Base-by-base conservation (phyloP, 768 basidiomycete species). In the Thelephora ganbajun region DNA sequence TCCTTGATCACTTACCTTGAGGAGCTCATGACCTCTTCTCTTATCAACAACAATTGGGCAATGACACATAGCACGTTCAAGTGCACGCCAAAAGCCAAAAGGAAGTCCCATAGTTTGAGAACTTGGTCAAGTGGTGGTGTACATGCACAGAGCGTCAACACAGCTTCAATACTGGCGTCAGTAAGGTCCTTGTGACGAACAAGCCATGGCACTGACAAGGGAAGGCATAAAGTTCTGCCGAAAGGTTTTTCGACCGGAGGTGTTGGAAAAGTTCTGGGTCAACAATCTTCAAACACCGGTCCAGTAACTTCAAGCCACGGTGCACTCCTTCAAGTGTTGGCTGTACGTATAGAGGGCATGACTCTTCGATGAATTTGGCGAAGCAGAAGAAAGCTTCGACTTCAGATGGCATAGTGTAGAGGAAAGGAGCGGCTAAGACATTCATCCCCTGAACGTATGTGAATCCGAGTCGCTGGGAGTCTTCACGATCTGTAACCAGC, bases 371-470 rank as follows among this genome's bases (percentile, higher is more conserved):
- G 61, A 99, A 99, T 56, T 83, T 87, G 22, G 89, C 77, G 59
- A 99, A 98, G 64, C 90, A 96, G 52, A 83, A 92, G 64, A 97
- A 99, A 1, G 96, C 96, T 63, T 99, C 96, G n/a, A 98, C 65
- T 63, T 99, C 91, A 9, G 91, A 91, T 5, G 96, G 93, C 79
- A 98, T 87, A 11, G 87, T 90, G 60, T 96, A 99, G 23, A 99
- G 73, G 63, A 98, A 99, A 0, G 96, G 96, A 2, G 96, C 96
- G 18, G 93, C 91, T 33, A 99, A 79, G 43, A 98, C 96, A 61
- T 99, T 99, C 91, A 96, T 97, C 26, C 96, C 96, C 65, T 99
- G 94, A 7, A 99, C 93, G 57, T 98, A 99, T 26, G 88, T 91
- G 64, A 97, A 96, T 7, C 78, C 87, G 36, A 89, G 73, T 49